Evolutionary conservation across 1,139 yeast species (phyloP).

Genomic region (Suhomyces coccinellae): DNA sequence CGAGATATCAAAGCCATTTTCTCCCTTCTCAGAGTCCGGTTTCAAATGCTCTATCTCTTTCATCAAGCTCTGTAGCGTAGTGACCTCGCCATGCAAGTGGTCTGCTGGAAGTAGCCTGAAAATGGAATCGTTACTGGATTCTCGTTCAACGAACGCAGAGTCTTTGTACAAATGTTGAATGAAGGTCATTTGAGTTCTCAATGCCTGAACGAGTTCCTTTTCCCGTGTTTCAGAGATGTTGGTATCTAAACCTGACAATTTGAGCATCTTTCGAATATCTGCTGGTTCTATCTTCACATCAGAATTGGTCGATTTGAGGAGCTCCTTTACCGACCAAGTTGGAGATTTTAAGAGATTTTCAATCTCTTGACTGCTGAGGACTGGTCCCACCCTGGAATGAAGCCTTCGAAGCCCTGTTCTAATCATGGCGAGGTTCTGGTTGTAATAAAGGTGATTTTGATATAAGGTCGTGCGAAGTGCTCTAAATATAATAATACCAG

Average conservation of each 20-base stretch:
- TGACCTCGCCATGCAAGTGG: slow-evolving; percentile 26
- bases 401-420: slow-evolving; percentile 1
- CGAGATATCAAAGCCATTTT: slow-evolving; percentile 20
- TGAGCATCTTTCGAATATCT: slow-evolving; percentile 34
- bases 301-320: slow-evolving; percentile 18
- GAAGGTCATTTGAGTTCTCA: slow-evolving; percentile 48
- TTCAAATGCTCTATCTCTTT: slow-evolving; percentile 23
- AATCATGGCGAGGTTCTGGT: background rate
- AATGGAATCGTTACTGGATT: slow-evolving; percentile 20
- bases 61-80: slow-evolving; percentile 25
- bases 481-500: background rate
- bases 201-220: slow-evolving; percentile 28
- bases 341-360: slow-evolving; percentile 20
- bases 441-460: background rate
- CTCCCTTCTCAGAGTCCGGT: slow-evolving; percentile 30
- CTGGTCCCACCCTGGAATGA: slow-evolving; percentile 7
- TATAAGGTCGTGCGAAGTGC: background rate
- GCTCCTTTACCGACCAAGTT: slow-evolving; percentile 31
- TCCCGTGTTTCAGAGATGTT: slow-evolving; percentile 24
- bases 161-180: slow-evolving; percentile 43
- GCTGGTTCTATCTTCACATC: slow-evolving; percentile 18
- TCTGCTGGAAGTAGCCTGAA: slow-evolving; percentile 41
- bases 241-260: slow-evolving; percentile 47
- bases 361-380: slow-evolving; percentile 5
- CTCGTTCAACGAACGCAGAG: slow-evolving; percentile 16